These are phyloP conservation scores for Cyclocybe aegerita DNA, from an alignment of 768 basidiomycete species.

Conservation along the genomic window DNA sequence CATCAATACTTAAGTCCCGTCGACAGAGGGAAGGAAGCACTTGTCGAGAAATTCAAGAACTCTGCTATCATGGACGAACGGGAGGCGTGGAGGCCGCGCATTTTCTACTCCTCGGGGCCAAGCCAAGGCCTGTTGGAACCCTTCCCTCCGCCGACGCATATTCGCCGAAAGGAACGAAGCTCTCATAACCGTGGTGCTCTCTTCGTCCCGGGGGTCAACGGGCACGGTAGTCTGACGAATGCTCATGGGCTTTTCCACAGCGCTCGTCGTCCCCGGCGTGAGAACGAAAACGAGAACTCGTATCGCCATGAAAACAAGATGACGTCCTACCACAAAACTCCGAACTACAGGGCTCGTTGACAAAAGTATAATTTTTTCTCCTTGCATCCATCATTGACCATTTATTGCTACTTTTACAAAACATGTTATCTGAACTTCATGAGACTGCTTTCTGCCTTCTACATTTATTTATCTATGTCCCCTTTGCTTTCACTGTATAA, in stretches of 20 bases:
- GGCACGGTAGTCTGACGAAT: constrained; percentile 3
- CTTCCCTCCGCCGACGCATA: constrained; percentile 81
- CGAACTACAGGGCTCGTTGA: neutral
- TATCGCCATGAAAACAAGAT: no score
- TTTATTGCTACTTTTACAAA: no score
- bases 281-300: constrained; percentile 1
- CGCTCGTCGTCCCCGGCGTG: constrained; percentile 19
- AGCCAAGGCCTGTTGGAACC: constrained; percentile 75
- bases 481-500: no score
- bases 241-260: constrained; percentile 10
- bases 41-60: constrained; percentile 91
- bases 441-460: no score
- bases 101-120: constrained; percentile 76
- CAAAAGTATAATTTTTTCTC: no score
- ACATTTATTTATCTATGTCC: no score
- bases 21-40: constrained; percentile 82
- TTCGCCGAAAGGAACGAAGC: constrained; percentile 80
- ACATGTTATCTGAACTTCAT: no score
- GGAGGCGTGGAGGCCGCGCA: constrained; percentile 81
- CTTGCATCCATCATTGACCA: no score
- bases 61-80: constrained; percentile 88
- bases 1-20: neutral
- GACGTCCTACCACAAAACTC: no score
- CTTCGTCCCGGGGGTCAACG: constrained; percentile 49
- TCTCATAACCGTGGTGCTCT: constrained; percentile 74